Conservation (phyloP, 768 basidiomycete species). For the Mycena olivaceomarginata region DNA sequence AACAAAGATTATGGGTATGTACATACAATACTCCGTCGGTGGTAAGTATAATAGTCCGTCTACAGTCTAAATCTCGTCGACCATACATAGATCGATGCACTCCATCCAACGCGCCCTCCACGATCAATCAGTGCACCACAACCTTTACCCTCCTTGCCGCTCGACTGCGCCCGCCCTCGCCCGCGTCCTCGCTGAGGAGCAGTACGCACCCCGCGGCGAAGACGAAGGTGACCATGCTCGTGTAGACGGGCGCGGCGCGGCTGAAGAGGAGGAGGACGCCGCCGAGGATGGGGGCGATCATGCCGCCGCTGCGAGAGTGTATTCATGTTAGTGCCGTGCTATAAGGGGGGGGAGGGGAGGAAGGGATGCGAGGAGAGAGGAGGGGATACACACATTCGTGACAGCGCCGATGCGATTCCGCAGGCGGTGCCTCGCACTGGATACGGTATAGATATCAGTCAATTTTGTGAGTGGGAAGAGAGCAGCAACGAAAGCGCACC, state of each 20-base stretch:
- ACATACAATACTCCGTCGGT: too few relatives aligned
- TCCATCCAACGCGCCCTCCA: background rate
- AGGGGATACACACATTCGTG: conserved; percentile 78
- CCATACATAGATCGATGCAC: too few relatives aligned
- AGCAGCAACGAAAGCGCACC: conserved; percentile 58
- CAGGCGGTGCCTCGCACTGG: conserved; percentile 91
- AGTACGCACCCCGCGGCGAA: conserved; percentile 79
- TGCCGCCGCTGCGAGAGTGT: conserved; percentile 79
- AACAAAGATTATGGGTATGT: too few relatives aligned
- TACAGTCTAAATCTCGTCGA: too few relatives aligned
- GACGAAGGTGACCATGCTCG: conserved; percentile 80
- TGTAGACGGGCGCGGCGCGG: conserved; percentile 84
- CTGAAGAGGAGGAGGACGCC: conserved; percentile 82
- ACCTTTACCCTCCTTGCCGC: conserved; percentile 31
- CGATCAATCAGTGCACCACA: conserved; percentile 33
- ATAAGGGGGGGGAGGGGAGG: background rate
- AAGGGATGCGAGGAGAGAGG: background rate
- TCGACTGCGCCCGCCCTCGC: conserved; percentile 56
- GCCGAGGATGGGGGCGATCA: conserved; percentile 90
- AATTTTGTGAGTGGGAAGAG: background rate
- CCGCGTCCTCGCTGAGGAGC: conserved; percentile 71
- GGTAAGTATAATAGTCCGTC: too few relatives aligned
- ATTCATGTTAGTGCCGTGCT: background rate
- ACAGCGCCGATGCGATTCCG: conserved; percentile 91
- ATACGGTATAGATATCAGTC: background rate